Conservation (phyloP, 1,139 yeast genomes). For the Barnettozyma hawaiiensis region DNA sequence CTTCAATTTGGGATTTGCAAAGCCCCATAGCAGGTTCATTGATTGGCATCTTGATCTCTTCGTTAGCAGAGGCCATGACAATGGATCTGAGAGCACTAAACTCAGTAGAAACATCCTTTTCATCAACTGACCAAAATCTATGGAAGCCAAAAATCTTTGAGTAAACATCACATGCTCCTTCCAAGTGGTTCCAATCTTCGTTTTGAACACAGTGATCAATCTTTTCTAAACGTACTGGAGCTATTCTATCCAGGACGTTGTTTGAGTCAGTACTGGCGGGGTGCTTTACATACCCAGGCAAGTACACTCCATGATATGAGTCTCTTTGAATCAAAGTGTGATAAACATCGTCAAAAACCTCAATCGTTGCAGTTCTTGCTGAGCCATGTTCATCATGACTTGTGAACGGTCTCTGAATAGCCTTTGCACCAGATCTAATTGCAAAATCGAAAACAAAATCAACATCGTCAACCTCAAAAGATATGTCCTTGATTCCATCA, state of each 20-base stretch:
- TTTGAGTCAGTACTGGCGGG: slow-evolving; percentile 1
- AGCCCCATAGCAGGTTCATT: slow-evolving; percentile 75
- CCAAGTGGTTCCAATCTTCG: slow-evolving; percentile 66
- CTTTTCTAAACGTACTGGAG: slow-evolving; percentile 34
- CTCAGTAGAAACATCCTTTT: slow-evolving; percentile 61
- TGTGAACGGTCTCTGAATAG: slow-evolving; percentile 38
- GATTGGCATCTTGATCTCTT: slow-evolving; percentile 68
- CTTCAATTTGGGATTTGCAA: slow-evolving; percentile 73
- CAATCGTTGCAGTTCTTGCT: slow-evolving; percentile 49
- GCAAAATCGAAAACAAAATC: slow-evolving; percentile 43
- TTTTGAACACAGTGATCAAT: slow-evolving; percentile 83
- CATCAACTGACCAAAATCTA: slow-evolving; percentile 81
- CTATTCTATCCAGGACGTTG: slow-evolving; percentile 24
- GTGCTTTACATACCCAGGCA: slow-evolving; percentile 47
- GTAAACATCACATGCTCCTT: slow-evolving; percentile 50
- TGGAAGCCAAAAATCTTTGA: slow-evolving; percentile 65
- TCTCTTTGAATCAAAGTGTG: slow-evolving; percentile 57
- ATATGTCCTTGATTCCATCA: slow-evolving; percentile 70
- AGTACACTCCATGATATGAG: slow-evolving; percentile 39
- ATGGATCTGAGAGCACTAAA: slow-evolving; percentile 65
- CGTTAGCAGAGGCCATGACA: slow-evolving; percentile 70
- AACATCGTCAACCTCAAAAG: slow-evolving; percentile 52
- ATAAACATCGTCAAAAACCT: slow-evolving; percentile 56
- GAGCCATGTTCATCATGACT: slow-evolving; percentile 44
- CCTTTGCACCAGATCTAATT: slow-evolving; percentile 47